Evolutionary conservation across 306 rosid genomes (phyloP), one percentile per base, ranked within the genome.

Genomic region (Vigna radiata): DNA sequence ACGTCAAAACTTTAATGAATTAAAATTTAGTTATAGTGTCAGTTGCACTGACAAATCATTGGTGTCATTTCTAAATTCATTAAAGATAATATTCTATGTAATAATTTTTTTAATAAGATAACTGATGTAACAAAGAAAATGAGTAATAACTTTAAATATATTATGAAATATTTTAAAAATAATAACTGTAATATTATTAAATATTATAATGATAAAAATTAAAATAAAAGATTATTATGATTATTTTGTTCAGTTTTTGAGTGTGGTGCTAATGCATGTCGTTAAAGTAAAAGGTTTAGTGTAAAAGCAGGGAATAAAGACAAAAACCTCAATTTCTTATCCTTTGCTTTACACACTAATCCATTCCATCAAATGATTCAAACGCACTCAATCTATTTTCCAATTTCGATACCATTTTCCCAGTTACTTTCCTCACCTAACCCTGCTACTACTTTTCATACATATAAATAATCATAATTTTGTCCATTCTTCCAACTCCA

Each of bases 361-460:
- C 63, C 75, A 71, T 77, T 62, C 44, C 68, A 68, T 62, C 70
- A 61, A 74, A 84, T 76, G 63, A 70, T 79, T 79, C 81, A 79
- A 73, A 72, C 36, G 69, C 83, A 81, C 85, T 81, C 88, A 77
- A 81, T 73, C 84, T 56, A 41, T 65, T 27, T 10, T 64, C 33
- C 5, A 21, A 60, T 81, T 81, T 63, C 79, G 76, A 36, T 33
- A 53, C 83, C 33, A 58, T 69, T 78, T 78, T 62, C 73, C 27
- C 27, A 54, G 60, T 73, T 84, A 69, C 53, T 59, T 85, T 83
- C 81, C 43, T 79, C 78, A 85, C 90, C 90, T 78, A 86, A 83
- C 84, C 64, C 62, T 72, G 31, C 55, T 41, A 54, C 78, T 68
- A 47, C 68, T 65, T 67, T 61, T 17, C 67, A 23, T 49, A 55